These are phyloP conservation scores for Phialophora macrospora DNA, from an alignment of 2,329 filamentous ascomycete genomes.

Conservation along the genomic window DNA sequence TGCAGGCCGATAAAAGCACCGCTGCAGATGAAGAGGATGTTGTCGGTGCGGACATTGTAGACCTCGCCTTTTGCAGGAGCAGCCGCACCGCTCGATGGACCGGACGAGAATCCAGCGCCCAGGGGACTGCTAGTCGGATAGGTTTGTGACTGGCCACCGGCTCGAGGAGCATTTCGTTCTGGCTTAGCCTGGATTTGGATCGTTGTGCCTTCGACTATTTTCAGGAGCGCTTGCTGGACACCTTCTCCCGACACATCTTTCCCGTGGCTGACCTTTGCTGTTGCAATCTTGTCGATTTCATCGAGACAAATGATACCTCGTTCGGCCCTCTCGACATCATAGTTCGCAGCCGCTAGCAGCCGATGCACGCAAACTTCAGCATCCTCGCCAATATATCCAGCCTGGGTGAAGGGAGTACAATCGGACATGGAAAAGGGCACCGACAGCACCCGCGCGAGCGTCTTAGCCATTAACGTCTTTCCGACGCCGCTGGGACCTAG, in stretches of 20 bases:
- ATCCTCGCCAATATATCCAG: slow-evolving; percentile 96
- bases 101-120: slow-evolving; percentile 40
- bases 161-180: slow-evolving; percentile 50
- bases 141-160: slow-evolving; percentile 46
- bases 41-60: slow-evolving; percentile 84
- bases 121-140: slow-evolving; percentile 49
- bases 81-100: slow-evolving; percentile 42
- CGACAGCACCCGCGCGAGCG: slow-evolving; percentile 86
- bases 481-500: slow-evolving; percentile 93
- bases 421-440: slow-evolving; percentile 95
- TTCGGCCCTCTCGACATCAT: slow-evolving; percentile 82
- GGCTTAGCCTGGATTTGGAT: slow-evolving; percentile 86
- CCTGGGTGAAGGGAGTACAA: slow-evolving; percentile 94
- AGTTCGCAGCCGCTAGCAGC: slow-evolving; percentile 85
- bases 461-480: slow-evolving; percentile 92
- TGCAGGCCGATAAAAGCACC: slow-evolving; percentile 93
- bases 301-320: slow-evolving; percentile 94
- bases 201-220: slow-evolving; percentile 95
- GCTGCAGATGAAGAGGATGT: slow-evolving; percentile 96
- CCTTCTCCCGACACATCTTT: slow-evolving; percentile 96
- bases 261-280: slow-evolving; percentile 82
- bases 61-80: slow-evolving; percentile 60
- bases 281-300: slow-evolving; percentile 96
- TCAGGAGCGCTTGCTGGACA: slow-evolving; percentile 91
- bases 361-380: slow-evolving; percentile 95